Evolutionary conservation across 805 yeast species (phyloP), one percentile per base, ranked within the genome.

Genomic region (Blastobotrys terrestris): DNA sequence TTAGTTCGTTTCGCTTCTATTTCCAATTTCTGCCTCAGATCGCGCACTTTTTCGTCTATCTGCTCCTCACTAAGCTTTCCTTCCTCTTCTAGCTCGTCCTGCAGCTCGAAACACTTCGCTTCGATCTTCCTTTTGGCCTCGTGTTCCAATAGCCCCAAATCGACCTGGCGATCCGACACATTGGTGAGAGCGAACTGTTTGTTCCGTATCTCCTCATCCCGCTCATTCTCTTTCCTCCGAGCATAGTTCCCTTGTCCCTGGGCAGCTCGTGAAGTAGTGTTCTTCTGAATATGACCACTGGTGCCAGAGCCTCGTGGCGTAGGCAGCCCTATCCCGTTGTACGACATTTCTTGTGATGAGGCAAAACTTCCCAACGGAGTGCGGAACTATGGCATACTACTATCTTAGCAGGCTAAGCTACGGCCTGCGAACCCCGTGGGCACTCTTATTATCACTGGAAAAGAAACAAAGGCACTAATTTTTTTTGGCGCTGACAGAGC

Each of bases 301-400:
- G 72, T 68, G 6, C 67, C 70, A 7, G 64, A 57, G 3, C 72
- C 72, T 8, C 68, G 50, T 2, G 66, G 63, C 4, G 70, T 64
- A 31, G 59, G 39, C 6, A 68, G 60, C 1, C 72, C 72, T n/a
- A 68, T 65, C 14, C 70, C 70, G 58, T 68, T 68, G 53, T 68
- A 68, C 31, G 67, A 64, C 68, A 64, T 64, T 50, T 26, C 26
- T 44, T 16, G 35, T n/a, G 39, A 20, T 39, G 21, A 8, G n/a
- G 35, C 35, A 26, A 26, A 26, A 26, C 35, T 26, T 26, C 35
- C 44, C 44, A 41, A 41, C 44, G 8, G 5, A n/a, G n/a, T n/a
- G n/a, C n/a, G n/a, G n/a, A n/a, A n/a, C 15, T 39, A 39, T 39
- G 16, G 41, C 41, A 16, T 16, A 16, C 41, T 16, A n/a, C 3